Evolutionary conservation across 352 stramenopile genomes (phyloP).

Genomic region (Phytophthora europaea): DNA sequence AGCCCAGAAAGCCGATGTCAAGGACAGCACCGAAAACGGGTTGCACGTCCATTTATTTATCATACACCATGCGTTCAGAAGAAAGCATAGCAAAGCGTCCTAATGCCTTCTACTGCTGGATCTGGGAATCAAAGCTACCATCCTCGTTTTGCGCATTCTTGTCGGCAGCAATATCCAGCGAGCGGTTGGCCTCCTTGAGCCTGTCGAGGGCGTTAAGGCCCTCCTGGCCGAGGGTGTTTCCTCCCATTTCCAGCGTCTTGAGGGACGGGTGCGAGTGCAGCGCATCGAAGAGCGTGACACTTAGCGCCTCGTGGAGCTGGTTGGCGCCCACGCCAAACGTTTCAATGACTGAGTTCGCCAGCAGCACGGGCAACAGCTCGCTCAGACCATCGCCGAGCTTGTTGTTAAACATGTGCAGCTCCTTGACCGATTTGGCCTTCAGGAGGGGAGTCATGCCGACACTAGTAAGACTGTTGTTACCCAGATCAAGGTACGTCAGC

Average conservation of each 20-base stretch:
- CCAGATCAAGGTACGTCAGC: slow-evolving; percentile 71
- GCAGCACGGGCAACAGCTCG: slow-evolving; percentile 59
- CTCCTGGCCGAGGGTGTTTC: slow-evolving; percentile 79
- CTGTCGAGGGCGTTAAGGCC: slow-evolving; percentile 72
- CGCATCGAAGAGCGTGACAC: slow-evolving; percentile 67
- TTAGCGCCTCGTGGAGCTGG: slow-evolving; percentile 69
- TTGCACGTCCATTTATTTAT: slow-evolving; percentile 43
- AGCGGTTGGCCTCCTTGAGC: slow-evolving; percentile 63
- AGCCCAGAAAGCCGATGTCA: slow-evolving; percentile 8
- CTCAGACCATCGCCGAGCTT: slow-evolving; percentile 59
- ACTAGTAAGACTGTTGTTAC: slow-evolving; percentile 72
- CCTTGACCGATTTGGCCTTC: slow-evolving; percentile 48
- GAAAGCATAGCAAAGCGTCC: slow-evolving; percentile 10
- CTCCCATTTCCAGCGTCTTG: slow-evolving; percentile 87
- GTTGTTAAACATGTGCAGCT: slow-evolving; percentile 88
- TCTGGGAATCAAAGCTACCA: slow-evolving; percentile 56
- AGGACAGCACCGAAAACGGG: slow-evolving; percentile 24
- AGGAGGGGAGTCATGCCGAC: slow-evolving; percentile 59
- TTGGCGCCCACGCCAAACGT: slow-evolving; percentile 80
- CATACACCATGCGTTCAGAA: slow-evolving; percentile 22
- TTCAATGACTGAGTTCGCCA: slow-evolving; percentile 64
- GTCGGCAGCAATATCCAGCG: slow-evolving; percentile 81
- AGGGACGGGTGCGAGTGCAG: slow-evolving; percentile 74
- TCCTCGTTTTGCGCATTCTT: slow-evolving; percentile 84
- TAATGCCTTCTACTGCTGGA: slow-evolving; percentile 31